Percentiles rank a stretch among this genome's conserved stretches.
Conservation (phyloP, 441 rosid species). For the Pelargonium citronellum region DNA sequence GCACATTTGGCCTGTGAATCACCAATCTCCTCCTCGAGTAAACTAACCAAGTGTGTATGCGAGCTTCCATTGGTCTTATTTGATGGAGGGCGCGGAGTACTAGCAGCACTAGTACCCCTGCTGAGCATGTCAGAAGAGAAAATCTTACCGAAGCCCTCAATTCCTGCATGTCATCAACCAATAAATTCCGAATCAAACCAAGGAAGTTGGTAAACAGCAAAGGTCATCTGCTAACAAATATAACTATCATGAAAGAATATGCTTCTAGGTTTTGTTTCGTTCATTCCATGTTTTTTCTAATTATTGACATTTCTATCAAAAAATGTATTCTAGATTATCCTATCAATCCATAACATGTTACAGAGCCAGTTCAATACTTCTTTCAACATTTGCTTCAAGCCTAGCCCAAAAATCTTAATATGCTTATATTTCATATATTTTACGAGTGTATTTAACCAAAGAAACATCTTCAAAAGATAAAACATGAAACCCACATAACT, state of each 20-base stretch:
- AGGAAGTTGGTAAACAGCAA: background rate
- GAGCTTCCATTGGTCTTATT: constrained; percentile 24
- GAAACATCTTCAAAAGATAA: background rate
- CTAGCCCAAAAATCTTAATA: background rate
- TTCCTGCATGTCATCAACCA: constrained; percentile 48
- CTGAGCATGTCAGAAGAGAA: constrained; percentile 48
- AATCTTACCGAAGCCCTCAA: constrained; percentile 67
- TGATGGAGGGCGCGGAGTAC: constrained; percentile 30
- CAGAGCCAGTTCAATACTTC: background rate
- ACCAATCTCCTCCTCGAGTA: constrained; percentile 65
- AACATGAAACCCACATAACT: background rate
- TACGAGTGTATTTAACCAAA: background rate
- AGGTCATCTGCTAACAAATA: background rate
- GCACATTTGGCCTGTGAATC: constrained; percentile 65
- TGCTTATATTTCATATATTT: background rate
- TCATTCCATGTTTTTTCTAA: background rate
- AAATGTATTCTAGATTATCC: background rate
- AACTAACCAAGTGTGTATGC: constrained; percentile 27
- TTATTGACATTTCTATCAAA: background rate
- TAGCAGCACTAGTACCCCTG: constrained; percentile 36
- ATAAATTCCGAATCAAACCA: background rate
- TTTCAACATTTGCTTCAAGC: background rate
- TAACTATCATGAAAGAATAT: background rate
- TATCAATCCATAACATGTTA: background rate
- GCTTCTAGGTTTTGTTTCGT: background rate